These are phyloP conservation scores for Galerina marginata DNA, from an alignment of 768 basidiomycete genomes.

Conservation along the genomic window DNA sequence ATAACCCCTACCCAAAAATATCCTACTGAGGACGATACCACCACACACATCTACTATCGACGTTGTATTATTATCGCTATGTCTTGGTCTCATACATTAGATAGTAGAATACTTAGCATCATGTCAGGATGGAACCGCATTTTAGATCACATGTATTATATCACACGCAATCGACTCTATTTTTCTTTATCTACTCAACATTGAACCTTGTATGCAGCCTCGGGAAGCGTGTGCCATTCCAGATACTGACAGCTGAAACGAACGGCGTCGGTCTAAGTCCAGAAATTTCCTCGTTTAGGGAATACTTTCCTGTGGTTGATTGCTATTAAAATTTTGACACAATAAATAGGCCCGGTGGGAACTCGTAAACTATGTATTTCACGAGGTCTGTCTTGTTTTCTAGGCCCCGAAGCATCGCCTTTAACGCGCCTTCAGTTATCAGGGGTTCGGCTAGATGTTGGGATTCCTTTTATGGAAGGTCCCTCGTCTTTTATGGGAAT, in stretches of 20 bases:
- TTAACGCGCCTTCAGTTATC: not conserved
- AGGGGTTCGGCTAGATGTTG: not conserved
- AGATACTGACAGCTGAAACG: not conserved
- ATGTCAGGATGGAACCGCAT: conserved; percentile 19
- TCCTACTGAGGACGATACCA: conserved; percentile 9
- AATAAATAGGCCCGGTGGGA: conserved; percentile 6
- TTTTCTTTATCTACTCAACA: conserved; percentile 2
- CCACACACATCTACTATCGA: conserved; percentile 9
- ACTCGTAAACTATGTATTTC: not conserved
- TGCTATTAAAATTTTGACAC: not conserved
- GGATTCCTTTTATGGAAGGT: conserved; percentile 18
- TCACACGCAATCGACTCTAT: conserved; percentile 13
- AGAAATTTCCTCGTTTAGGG: not conserved
- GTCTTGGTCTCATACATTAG: conserved; percentile 19
- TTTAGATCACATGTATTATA: conserved; percentile 23
- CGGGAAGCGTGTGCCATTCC: not conserved
- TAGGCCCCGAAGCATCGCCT: not conserved
- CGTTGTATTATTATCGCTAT: conserved; percentile 27
- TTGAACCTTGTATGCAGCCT: too few species aligned
- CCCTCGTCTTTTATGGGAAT: conserved; percentile 24
- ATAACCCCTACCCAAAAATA: not conserved
- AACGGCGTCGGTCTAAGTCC: not conserved
- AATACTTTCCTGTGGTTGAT: not conserved
- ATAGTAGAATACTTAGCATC: conserved; percentile 24
- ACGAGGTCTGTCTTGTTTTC: not conserved